Evolutionary conservation across 805 yeast species (phyloP).

Genomic region (Spathaspora boniae): DNA sequence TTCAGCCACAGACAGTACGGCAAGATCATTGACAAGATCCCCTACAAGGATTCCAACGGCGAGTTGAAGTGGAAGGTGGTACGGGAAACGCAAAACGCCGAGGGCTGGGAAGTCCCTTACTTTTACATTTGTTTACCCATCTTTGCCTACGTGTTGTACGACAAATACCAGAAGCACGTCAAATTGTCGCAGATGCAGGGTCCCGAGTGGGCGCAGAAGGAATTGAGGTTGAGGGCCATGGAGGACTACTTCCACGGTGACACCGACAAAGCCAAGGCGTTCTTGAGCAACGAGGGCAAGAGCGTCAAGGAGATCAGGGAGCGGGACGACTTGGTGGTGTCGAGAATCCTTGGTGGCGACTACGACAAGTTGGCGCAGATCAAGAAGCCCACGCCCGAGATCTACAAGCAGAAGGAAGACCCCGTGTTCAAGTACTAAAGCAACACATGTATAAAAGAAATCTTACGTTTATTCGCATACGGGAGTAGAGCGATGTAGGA

Average conservation of each 20-base stretch:
- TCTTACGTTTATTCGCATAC: background rate
- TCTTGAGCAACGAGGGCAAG: conserved; percentile 50
- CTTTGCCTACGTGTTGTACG: conserved; percentile 51
- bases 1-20: conserved; percentile 48
- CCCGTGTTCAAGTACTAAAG: conserved; percentile 32
- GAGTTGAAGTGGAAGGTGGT: conserved; percentile 76
- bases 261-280: conserved; percentile 49
- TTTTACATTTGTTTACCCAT: conserved; percentile 74
- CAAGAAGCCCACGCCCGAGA: conserved; percentile 47
- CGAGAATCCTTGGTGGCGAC: conserved; percentile 79
- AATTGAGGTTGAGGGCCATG: conserved; percentile 70
- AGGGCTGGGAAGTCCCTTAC: conserved; percentile 81
- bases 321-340: conserved; percentile 75
- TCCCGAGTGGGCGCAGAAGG: conserved; percentile 81
- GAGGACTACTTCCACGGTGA: conserved; percentile 59
- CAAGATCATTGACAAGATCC: conserved; percentile 75
- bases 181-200: conserved; percentile 39
- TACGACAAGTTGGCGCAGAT: conserved; percentile 67
- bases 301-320: conserved; percentile 55
- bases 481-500: background rate
- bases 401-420: conserved; percentile 31
- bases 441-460: background rate
- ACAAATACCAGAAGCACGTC: conserved; percentile 44
- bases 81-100: conserved; percentile 66
- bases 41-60: conserved; percentile 77